Conservation (phyloP, 768 basidiomycete species). For the Pleurotus cornucopiae region DNA sequence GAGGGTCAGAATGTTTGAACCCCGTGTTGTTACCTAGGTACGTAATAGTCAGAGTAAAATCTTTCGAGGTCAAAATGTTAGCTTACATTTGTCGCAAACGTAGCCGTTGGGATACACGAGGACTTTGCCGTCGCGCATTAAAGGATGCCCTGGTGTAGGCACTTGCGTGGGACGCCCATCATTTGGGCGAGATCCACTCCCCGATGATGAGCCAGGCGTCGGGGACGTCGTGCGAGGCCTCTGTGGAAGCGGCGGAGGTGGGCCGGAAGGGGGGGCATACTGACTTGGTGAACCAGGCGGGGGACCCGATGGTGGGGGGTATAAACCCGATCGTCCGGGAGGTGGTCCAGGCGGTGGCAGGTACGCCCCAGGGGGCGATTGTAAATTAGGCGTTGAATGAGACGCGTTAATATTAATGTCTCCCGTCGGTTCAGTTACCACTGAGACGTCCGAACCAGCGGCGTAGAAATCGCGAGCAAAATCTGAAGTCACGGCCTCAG, state of each 20-base stretch:
- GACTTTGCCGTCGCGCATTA: constrained; percentile 55
- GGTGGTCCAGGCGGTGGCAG: constrained; percentile 4
- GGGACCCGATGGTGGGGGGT: constrained; percentile 25
- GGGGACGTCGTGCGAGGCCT: constrained; percentile 22
- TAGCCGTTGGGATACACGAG: constrained; percentile 68
- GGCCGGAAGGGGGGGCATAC: constrained; percentile 5
- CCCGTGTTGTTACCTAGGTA: constrained; percentile 68
- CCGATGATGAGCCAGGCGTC: neutral
- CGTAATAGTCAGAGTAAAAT: too few relatives aligned
- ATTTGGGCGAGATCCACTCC: constrained; percentile 22
- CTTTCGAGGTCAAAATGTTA: too few relatives aligned
- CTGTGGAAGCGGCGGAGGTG: constrained; percentile 17
- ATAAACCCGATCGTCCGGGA: constrained; percentile 14
- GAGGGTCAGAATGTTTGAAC: constrained; percentile 65
- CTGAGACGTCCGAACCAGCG: constrained; percentile 28
- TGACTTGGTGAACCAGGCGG: constrained; percentile 11
- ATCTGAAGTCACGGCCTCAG: constrained; percentile 31
- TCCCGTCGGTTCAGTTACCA: neutral
- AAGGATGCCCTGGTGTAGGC: constrained; percentile 64
- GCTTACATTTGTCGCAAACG: constrained; percentile 65
- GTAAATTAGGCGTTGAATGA: constrained; percentile 2
- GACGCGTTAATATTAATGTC: neutral
- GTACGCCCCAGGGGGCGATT: neutral
- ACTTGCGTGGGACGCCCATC: constrained; percentile 61
- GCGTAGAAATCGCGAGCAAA: constrained; percentile 65